phyloP scores from a whole-genome alignment of 495 filamentous ascomycete species.

The Glarea lozoyensis region DNA sequence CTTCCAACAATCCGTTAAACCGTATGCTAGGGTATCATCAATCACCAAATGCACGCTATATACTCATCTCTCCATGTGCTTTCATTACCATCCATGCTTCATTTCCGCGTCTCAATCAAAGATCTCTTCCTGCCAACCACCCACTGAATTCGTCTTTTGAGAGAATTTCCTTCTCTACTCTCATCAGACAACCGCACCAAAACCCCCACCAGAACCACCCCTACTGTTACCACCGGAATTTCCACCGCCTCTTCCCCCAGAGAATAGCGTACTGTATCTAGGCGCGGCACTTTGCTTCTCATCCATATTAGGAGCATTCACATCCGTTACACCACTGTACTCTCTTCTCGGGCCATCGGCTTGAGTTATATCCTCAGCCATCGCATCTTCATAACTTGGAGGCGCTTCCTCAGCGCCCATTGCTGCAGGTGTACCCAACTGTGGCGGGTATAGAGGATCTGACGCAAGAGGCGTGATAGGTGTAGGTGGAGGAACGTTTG shows the following conservation, averaged over 20 bases:
- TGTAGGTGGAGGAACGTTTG: constrained; percentile 7
- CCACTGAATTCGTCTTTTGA: too few species aligned
- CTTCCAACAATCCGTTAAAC: too few species aligned
- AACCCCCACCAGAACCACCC: too few species aligned
- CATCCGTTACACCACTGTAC: constrained; percentile 22
- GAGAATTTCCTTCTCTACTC: too few species aligned
- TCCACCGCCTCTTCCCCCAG: neutral
- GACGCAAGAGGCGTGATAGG: constrained; percentile 8
- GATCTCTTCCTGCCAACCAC: too few species aligned
- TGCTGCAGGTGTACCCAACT: constrained; percentile 30
- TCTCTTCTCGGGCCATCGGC: constrained; percentile 17
- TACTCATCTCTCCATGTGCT: too few species aligned
- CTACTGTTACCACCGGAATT: too few species aligned
- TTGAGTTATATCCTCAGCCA: constrained; percentile 40
- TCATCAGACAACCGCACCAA: too few species aligned
- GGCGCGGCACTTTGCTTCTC: constrained; percentile 5
- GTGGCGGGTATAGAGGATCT: constrained; percentile 38
- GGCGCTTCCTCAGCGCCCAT: constrained; percentile 52
- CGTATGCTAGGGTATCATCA: too few species aligned
- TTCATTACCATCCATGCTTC: too few species aligned
- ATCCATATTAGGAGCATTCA: constrained; percentile 19
- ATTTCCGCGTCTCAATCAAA: too few species aligned
- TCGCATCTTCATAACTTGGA: constrained; percentile 86
- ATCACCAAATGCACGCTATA: too few species aligned
- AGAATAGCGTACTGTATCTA: neutral